phyloP scores from a whole-genome alignment of 2,329 filamentous ascomycete species.

The Ascosphaera aggregata region DNA sequence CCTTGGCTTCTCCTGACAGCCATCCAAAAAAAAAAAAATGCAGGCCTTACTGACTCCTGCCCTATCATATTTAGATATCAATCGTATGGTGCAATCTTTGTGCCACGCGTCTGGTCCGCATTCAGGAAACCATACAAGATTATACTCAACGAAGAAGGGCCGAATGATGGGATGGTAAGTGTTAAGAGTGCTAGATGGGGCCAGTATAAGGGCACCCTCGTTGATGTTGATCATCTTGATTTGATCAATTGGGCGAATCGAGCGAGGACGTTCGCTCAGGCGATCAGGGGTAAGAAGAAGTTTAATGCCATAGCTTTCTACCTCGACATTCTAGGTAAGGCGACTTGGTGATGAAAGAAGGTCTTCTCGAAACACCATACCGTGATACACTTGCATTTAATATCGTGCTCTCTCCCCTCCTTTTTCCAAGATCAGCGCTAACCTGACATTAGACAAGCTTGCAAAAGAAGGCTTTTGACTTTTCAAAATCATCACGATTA shows the following conservation, averaged over 20 bases:
- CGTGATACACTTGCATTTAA: slow-evolving; percentile 1
- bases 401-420: neutral
- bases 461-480: slow-evolving; percentile 50
- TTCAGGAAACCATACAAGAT: slow-evolving; percentile 34
- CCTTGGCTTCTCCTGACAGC: neutral
- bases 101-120: slow-evolving; percentile 31
- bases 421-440: neutral
- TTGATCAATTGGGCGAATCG: slow-evolving; percentile 44
- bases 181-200: slow-evolving; percentile 38
- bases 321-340: slow-evolving; percentile 38
- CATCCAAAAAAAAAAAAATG: slow-evolving; percentile 3
- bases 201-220: slow-evolving; percentile 36
- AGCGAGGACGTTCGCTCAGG: slow-evolving; percentile 33
- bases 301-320: slow-evolving; percentile 39
- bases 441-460: slow-evolving; percentile 32
- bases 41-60: no score
- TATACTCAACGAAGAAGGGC: slow-evolving; percentile 28
- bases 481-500: no score
- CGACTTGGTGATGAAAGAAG: slow-evolving; percentile 5
- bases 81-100: slow-evolving; percentile 36
- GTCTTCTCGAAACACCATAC: slow-evolving; percentile 3
- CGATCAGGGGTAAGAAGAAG: slow-evolving; percentile 32
- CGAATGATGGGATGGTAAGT: slow-evolving; percentile 39
- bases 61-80: slow-evolving; percentile 27
- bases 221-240: slow-evolving; percentile 40